Evolutionary conservation across 2,329 filamentous ascomycete genomes (phyloP), one percentile per base, ranked within the genome.

Genomic region (Hymenoscyphus scutula): DNA sequence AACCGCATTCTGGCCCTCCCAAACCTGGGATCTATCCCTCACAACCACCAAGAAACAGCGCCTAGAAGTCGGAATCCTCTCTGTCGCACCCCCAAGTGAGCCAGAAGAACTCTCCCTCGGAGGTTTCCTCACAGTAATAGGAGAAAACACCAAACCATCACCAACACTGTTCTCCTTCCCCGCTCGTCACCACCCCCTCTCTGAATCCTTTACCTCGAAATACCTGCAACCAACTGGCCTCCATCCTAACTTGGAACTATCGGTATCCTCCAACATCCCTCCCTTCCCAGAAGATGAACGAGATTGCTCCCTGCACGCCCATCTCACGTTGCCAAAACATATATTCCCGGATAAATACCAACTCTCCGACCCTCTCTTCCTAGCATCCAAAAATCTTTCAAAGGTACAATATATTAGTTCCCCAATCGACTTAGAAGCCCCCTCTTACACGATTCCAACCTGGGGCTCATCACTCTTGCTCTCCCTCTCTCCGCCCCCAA

Each of bases 281-380:
- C 57, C 57, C 5, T 77, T 83, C 17, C 83, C 82, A 0, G 76
- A 80, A 69, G 74, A 82, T 58, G 81, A 83, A 53, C 77, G 80
- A n/a, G 77, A 79, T 32, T 97, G 94, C 76, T 82, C 83, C 17
- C 80, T 93, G 0, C 88, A 97, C 76, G 84, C 90, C 11, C 91
- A 96, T 75, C 78, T 97, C 29, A 96, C 91, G 0, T 84, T 97
- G 2, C 93, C 94, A 1, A 90, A 88, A 29, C 78, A 82, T 56
- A 81, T 97, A 65, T 97, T 98, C 76, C 85, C 90, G 45, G 94
- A 98, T 78, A 88, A 88, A 72, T 96, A 97, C 77, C 92, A 96
- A 76, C 83, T 97, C 64, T 81, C 80, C 27, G 90, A 93, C 74
- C 76, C 83, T 0, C 81, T 97, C 5, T 95, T 96, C 77, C 82